Evolutionary conservation across 1,139 yeast genomes (phyloP).

Genomic region (Candida albicans): DNA sequence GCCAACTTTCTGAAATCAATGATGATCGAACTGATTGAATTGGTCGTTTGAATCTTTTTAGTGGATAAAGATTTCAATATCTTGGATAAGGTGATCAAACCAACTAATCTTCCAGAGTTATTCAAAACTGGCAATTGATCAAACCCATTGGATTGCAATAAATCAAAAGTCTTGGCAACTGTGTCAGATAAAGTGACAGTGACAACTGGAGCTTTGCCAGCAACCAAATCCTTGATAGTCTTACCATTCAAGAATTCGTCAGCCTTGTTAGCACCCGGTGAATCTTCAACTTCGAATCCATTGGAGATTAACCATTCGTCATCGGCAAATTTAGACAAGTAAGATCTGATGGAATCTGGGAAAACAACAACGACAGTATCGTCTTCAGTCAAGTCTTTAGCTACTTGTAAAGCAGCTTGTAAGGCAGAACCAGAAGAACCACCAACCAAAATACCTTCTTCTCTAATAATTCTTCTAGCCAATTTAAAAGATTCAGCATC

Average conservation of each 20-base stretch:
- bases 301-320: conserved; percentile 90
- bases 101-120: conserved; percentile 61
- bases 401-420: conserved; percentile 75
- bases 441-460: conserved; percentile 87
- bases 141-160: conserved; percentile 74
- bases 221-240: conserved; percentile 66
- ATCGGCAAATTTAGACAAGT: conserved; percentile 84
- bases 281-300: conserved; percentile 59
- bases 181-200: conserved; percentile 66
- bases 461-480: conserved; percentile 80
- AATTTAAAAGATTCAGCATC: conserved; percentile 78
- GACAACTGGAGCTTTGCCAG: conserved; percentile 74
- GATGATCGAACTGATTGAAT: conserved; percentile 62
- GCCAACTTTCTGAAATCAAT: conserved; percentile 74
- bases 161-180: conserved; percentile 65
- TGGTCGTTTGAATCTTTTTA: conserved; percentile 58
- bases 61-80: conserved; percentile 68
- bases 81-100: conserved; percentile 76
- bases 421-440: conserved; percentile 87
- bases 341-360: conserved; percentile 88
- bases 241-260: conserved; percentile 49
- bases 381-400: conserved; percentile 67
- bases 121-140: conserved; percentile 83
- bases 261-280: conserved; percentile 46
- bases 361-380: conserved; percentile 79